phyloP scores from a whole-genome alignment of 352 stramenopile species.

The Phytophthora kernoviae region DNA sequence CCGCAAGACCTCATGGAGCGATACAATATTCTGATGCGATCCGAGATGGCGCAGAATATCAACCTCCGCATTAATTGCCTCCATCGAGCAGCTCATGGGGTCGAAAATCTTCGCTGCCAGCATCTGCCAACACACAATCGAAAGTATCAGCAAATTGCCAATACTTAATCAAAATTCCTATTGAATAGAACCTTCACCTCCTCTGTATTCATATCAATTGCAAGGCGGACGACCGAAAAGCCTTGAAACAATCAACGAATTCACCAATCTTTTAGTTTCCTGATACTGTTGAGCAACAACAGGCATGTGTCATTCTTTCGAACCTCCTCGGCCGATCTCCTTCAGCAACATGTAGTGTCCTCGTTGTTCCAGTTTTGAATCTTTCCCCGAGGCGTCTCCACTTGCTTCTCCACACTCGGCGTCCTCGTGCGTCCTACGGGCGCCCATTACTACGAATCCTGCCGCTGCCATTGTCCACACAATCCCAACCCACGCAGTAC shows the following conservation, averaged over 20 bases:
- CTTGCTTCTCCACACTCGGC: constrained; percentile 24
- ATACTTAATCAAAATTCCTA: neutral
- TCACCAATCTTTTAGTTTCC: constrained; percentile 16
- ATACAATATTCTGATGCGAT: constrained; percentile 71
- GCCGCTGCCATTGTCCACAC: constrained; percentile 24
- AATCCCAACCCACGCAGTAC: constrained; percentile 26
- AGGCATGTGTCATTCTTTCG: neutral
- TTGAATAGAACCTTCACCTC: constrained; percentile 21
- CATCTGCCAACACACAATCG: constrained; percentile 27
- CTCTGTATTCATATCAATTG: constrained; percentile 57
- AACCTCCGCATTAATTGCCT: constrained; percentile 73
- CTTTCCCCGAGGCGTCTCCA: constrained; percentile 10
- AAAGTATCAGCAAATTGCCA: no score
- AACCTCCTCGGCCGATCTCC: constrained; percentile 70
- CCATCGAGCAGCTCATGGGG: constrained; percentile 52
- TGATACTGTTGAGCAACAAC: no score
- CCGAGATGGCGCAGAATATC: constrained; percentile 62
- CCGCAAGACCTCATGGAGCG: constrained; percentile 69
- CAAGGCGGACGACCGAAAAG: constrained; percentile 71
- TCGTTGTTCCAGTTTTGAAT: constrained; percentile 21
- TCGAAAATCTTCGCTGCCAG: constrained; percentile 82
- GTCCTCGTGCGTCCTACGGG: constrained; percentile 10
- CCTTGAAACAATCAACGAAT: constrained; percentile 32
- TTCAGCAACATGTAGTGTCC: constrained; percentile 64
- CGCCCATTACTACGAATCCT: constrained; percentile 15